Base-by-base conservation (phyloP, 129 eudicot genomes). In the Apium graveolens region DNA sequence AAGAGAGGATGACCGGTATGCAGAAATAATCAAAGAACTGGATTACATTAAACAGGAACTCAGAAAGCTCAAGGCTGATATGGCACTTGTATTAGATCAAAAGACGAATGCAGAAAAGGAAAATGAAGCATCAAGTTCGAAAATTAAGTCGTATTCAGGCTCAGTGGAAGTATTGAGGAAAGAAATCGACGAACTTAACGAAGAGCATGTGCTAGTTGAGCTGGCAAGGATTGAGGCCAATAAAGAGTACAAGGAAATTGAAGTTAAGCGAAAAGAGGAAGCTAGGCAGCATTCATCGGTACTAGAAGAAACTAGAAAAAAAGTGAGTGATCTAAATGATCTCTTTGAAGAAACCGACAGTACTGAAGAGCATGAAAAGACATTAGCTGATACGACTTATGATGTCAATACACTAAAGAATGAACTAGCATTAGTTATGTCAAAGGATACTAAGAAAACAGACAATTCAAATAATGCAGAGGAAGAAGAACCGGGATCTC, bases 161-260 rank as follows among this genome's bases (percentile, higher is more conserved):
- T 79, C 87, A 1, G 81, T 82, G 11, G 92, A 91, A 78, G 62
- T 84, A 74, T 82, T 91, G 46, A 83, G 78, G 81, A 87, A 84
- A 82, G 93, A 95, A 82, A 85, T 91, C 39, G 96, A 95, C 29
- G 91, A 88, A 43, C 78, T 88, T 9, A 89, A 87, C 42, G 98
- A 95, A 84, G 97, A 91, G 80, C 89, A 89, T 0, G 93, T 91
- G 55, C 86, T 95, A 68, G 98, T 90, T 60, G 97, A 95, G 84
- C 77, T 95, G 79, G 97, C 97, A 63, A 78, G 89, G 55, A 86
- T 95, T n/a, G 97, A 95, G 86, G 98, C 97, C 55, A 75, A 85
- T 43, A 95, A 82, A 71, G 98, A 95, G 83, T 73, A 38, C 57
- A 82, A 69, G 76, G 90, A 82, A 42, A 88, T 95, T 55, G 91